A percentile compares a stretch with the other conserved stretches of the same genome.
Conservation (phyloP, 495 filamentous ascomycete genomes). For the Evansstolkia leycettana region DNA sequence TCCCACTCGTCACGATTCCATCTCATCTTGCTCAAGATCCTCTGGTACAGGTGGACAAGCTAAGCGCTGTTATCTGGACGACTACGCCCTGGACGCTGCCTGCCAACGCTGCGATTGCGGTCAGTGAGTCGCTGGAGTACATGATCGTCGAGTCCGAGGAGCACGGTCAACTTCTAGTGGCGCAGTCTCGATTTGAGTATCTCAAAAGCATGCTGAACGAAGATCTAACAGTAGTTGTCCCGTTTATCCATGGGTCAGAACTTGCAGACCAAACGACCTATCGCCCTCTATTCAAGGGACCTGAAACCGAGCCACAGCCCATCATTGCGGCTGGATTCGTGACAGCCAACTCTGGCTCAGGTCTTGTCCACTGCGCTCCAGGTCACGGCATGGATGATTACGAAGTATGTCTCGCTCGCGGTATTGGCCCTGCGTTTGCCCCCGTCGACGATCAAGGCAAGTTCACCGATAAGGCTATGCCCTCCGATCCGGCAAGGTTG, state of each 20-base stretch:
- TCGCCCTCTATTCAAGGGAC: conserved; percentile 47
- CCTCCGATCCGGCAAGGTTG: conserved; percentile 46
- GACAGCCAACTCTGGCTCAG: conserved; percentile 73
- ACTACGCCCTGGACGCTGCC: conserved; percentile 97
- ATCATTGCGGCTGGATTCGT: conserved; percentile 80
- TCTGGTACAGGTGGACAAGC: conserved; percentile 16
- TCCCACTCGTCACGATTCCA: conserved; percentile 51
- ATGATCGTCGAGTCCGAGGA: conserved; percentile 44
- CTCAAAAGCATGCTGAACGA: conserved; percentile 32
- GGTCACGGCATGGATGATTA: conserved; percentile 98
- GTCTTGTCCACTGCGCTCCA: conserved; percentile 85
- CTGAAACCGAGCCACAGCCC: conserved; percentile 40
- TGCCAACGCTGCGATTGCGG: conserved; percentile 79
- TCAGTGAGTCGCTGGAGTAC: conserved; percentile 64
- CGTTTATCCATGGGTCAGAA: conserved; percentile 49
- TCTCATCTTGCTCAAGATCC: conserved; percentile 26
- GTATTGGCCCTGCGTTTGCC: conserved; percentile 58
- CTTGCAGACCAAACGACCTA: conserved; percentile 53
- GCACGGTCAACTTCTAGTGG: conserved; percentile 50
- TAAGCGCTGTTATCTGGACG: conserved; percentile 86
- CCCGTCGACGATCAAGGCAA: conserved; percentile 70
- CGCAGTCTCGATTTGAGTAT: conserved; percentile 49
- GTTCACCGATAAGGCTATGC: conserved; percentile 67
- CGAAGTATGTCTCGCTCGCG: conserved; percentile 54
- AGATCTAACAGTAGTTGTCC: conserved; percentile 36